phyloP scores from a whole-genome alignment of 2,329 filamentous ascomycete species.

The Aspergillus sergii region DNA sequence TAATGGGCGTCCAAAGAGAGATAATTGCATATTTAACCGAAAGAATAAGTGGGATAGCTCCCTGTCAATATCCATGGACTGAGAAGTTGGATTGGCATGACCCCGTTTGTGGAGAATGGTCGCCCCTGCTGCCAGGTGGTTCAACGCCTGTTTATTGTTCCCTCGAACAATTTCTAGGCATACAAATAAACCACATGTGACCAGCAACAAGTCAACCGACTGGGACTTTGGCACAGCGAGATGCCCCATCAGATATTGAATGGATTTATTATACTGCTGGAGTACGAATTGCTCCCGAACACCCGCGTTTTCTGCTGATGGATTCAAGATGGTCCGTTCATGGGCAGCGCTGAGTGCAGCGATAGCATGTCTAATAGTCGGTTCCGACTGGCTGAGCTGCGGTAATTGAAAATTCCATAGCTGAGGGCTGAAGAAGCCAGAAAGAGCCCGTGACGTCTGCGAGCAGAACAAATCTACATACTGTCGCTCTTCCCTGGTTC shows the following conservation, averaged over 20 bases:
- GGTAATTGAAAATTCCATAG: conserved; percentile 40
- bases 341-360: conserved; percentile 54
- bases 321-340: conserved; percentile 34
- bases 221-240: conserved; percentile 23
- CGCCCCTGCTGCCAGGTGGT: conserved; percentile 25
- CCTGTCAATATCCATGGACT: conserved; percentile 18
- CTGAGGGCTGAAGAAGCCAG: conserved; percentile 41
- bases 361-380: conserved; percentile 54
- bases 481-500: conserved; percentile 34
- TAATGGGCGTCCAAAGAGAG: conserved; percentile 20
- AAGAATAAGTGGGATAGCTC: conserved; percentile 21
- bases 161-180: conserved; percentile 25
- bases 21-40: conserved; percentile 25
- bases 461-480: conserved; percentile 45
- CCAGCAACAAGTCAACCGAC: conserved; percentile 16
- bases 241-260: conserved; percentile 39
- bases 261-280: background rate
- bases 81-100: background rate
- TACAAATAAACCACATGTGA: conserved; percentile 26
- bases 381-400: conserved; percentile 49
- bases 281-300: background rate
- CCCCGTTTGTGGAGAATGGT: conserved; percentile 20
- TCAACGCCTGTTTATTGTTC: conserved; percentile 20
- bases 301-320: conserved; percentile 38
- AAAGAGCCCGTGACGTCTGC: conserved; percentile 45